Conservation (phyloP, 1,284 basidiomycete species). For the Uromyces viciae-fabae region DNA sequence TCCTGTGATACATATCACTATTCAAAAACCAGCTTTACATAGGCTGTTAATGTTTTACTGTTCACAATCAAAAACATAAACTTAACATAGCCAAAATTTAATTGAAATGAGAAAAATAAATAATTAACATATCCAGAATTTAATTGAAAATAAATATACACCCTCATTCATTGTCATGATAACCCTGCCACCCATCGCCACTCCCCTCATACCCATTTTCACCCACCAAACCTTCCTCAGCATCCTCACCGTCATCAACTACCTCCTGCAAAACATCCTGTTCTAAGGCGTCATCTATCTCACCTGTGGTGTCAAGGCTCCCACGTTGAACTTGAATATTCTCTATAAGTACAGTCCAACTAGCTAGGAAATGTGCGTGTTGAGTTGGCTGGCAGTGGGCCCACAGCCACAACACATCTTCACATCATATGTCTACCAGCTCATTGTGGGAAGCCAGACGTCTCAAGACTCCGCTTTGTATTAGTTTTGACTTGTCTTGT, state of each 20-base stretch:
- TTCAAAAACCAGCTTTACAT: too few relatives aligned
- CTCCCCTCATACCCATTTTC: neutral
- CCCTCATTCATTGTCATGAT: too few relatives aligned
- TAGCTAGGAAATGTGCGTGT: neutral
- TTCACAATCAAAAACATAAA: too few relatives aligned
- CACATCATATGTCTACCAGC: neutral
- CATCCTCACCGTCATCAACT: neutral
- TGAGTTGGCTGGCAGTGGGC: neutral
- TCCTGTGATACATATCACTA: too few relatives aligned
- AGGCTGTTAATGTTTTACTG: too few relatives aligned
- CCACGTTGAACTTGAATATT: neutral
- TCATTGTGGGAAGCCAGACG: neutral
- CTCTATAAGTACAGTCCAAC: neutral
- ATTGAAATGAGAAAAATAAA: too few relatives aligned
- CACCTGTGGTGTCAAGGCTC: neutral
- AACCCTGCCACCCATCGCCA: neutral
- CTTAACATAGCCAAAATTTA: too few relatives aligned
- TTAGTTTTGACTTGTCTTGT: neutral
- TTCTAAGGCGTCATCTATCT: neutral
- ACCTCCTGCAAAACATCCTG: neutral
- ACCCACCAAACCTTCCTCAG: neutral
- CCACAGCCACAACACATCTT: neutral
- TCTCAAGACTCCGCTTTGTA: neutral
- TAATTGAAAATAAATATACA: too few relatives aligned
- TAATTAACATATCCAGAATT: too few relatives aligned